phyloP scores from a whole-genome alignment of 2,329 filamentous ascomycete species.

The Exutisphaerella laricina region DNA sequence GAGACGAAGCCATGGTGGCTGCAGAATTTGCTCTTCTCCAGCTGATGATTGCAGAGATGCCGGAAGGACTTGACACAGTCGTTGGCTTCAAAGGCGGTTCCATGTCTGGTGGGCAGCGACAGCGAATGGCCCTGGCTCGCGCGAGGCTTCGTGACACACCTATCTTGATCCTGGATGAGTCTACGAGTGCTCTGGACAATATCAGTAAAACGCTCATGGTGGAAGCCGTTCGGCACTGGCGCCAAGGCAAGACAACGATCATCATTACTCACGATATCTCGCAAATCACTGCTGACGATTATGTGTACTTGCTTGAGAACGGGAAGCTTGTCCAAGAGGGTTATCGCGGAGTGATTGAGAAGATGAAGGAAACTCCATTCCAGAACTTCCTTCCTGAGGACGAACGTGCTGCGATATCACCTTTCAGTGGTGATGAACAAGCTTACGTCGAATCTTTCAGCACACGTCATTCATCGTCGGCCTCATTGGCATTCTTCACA shows the following conservation, averaged over 20 bases:
- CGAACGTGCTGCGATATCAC: conserved; percentile 16
- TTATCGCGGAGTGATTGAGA: conserved; percentile 51
- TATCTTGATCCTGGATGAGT: conserved; percentile 80
- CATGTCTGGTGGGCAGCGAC: conserved; percentile 79
- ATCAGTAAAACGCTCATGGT: conserved; percentile 63
- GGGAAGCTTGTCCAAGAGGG: conserved; percentile 66
- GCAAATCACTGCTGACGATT: conserved; percentile 67
- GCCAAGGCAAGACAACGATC: conserved; percentile 76
- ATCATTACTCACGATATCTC: conserved; percentile 87
- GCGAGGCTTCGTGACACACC: conserved; percentile 71
- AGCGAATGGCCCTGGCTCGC: conserved; percentile 74
- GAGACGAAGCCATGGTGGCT: conserved; percentile 55
- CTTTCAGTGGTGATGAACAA: conserved; percentile 17
- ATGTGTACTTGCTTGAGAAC: conserved; percentile 71
- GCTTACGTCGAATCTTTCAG: conserved; percentile 4
- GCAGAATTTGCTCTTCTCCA: conserved; percentile 65
- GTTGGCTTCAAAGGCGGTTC: conserved; percentile 64
- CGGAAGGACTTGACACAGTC: conserved; percentile 64
- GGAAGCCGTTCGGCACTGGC: conserved; percentile 70
- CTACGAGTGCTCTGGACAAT: conserved; percentile 80
- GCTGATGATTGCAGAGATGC: conserved; percentile 60
- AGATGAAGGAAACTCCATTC: conserved; percentile 28
- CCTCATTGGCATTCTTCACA: conserved; percentile 6
- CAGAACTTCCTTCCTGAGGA: conserved; percentile 28
- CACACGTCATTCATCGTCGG: conserved; percentile 13